A percentile compares a stretch with the other conserved stretches of the same genome.
Conservation (phyloP, 495 filamentous ascomycete genomes). For the Penicillium mononematosum region DNA sequence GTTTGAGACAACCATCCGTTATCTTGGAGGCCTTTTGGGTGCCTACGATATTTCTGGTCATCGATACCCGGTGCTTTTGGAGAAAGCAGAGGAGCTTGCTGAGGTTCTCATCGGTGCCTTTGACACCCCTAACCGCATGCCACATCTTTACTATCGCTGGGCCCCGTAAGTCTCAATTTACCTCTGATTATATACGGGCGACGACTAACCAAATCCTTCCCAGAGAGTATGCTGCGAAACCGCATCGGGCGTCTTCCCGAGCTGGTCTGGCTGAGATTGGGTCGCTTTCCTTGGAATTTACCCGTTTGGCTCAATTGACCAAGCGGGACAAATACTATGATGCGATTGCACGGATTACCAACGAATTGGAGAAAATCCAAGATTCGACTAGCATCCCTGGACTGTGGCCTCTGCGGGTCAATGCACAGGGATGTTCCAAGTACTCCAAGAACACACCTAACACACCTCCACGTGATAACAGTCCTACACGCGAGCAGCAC, state of each 20-base stretch:
- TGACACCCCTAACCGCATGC: constrained; percentile 97
- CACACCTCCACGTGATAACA: constrained; percentile 11
- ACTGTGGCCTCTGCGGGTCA: constrained; percentile 78
- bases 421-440: constrained; percentile 68
- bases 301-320: constrained; percentile 87
- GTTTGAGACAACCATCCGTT: constrained; percentile 86
- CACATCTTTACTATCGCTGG: constrained; percentile 83
- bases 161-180: constrained; percentile 55
- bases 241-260: constrained; percentile 61
- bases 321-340: constrained; percentile 88
- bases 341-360: constrained; percentile 86
- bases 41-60: constrained; percentile 78
- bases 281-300: constrained; percentile 92
- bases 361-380: constrained; percentile 81
- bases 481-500: constrained; percentile 2
- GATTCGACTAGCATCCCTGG: constrained; percentile 71
- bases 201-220: constrained; percentile 13
- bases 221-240: constrained; percentile 57
- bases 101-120: constrained; percentile 90
- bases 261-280: constrained; percentile 83
- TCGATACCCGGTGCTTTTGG: constrained; percentile 66
- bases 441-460: constrained; percentile 28
- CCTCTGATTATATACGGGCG: not conserved
- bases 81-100: constrained; percentile 85
- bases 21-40: constrained; percentile 76